phyloP scores from a whole-genome alignment of 192 early-diverging fungal species.

The Radiomyces spectabilis region DNA sequence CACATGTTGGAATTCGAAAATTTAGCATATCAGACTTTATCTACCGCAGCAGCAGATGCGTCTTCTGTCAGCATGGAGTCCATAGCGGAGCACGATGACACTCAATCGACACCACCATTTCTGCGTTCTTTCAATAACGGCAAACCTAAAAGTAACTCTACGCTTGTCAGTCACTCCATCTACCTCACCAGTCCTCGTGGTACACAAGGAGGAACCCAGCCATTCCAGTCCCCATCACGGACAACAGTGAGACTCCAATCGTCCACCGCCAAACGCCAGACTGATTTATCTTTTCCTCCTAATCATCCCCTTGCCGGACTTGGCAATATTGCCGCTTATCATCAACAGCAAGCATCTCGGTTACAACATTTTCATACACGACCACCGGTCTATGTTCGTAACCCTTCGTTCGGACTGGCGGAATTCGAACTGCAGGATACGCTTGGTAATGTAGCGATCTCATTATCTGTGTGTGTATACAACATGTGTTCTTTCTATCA shows the following conservation, averaged over 20 bases:
- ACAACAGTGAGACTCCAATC: background rate
- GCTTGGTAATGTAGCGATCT: conserved; percentile 2
- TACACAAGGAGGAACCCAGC: background rate
- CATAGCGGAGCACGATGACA: background rate
- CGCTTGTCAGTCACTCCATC: background rate
- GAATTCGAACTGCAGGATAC: background rate
- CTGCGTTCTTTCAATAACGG: background rate
- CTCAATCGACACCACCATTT: background rate
- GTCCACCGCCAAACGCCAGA: background rate
- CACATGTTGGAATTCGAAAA: background rate
- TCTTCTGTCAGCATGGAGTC: background rate
- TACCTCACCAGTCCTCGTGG: background rate
- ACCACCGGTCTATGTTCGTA: background rate
- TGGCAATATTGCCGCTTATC: background rate
- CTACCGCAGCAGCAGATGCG: no score
- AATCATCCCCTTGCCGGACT: background rate
- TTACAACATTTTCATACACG: background rate
- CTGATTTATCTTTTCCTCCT: no score
- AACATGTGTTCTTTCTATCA: background rate
- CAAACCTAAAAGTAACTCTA: background rate
- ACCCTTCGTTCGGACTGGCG: background rate
- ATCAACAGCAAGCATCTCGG: background rate
- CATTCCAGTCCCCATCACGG: background rate
- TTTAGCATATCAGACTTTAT: no score
- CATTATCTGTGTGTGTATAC: no score